A percentile compares a stretch with the other conserved stretches of the same genome.
These are phyloP conservation scores for Arthrobotrys entomopaga DNA, from an alignment of 2,329 filamentous ascomycete genomes.

Conservation along the genomic window DNA sequence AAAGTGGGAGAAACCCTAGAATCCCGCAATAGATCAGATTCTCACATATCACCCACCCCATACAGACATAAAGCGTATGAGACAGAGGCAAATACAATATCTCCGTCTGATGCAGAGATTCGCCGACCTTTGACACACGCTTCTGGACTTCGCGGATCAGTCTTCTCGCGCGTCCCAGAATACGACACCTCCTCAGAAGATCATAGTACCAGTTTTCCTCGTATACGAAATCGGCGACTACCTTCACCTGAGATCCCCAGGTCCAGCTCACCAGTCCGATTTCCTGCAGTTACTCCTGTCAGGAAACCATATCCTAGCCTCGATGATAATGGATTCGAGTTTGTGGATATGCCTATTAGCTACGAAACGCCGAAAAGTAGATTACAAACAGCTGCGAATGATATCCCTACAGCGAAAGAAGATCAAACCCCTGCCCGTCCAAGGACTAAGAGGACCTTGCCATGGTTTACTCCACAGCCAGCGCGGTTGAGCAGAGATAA, in stretches of 20 bases:
- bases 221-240: background rate
- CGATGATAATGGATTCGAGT: constrained; percentile 35
- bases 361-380: background rate
- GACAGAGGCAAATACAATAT: constrained; percentile 12
- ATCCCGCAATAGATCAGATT: constrained; percentile 28
- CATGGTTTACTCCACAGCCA: constrained; percentile 35
- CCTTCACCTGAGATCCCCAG: constrained; percentile 15
- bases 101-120: background rate
- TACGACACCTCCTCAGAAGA: background rate
- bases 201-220: background rate
- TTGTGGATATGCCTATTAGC: constrained; percentile 6
- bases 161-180: constrained; percentile 1
- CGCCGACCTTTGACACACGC: background rate
- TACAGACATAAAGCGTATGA: constrained; percentile 30
- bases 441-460: constrained; percentile 18
- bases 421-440: background rate
- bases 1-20: constrained; percentile 48
- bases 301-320: constrained; percentile 1
- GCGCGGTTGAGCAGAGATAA: background rate
- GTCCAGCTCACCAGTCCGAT: background rate
- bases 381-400: background rate
- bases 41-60: constrained; percentile 31
- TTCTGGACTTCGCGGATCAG: constrained; percentile 13
- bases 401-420: background rate
- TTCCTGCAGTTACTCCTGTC: background rate